Evolutionary conservation across 2,329 filamentous ascomycete genomes (phyloP), one percentile per base, ranked within the genome.

Genomic region (Colletotrichum caudatum): DNA sequence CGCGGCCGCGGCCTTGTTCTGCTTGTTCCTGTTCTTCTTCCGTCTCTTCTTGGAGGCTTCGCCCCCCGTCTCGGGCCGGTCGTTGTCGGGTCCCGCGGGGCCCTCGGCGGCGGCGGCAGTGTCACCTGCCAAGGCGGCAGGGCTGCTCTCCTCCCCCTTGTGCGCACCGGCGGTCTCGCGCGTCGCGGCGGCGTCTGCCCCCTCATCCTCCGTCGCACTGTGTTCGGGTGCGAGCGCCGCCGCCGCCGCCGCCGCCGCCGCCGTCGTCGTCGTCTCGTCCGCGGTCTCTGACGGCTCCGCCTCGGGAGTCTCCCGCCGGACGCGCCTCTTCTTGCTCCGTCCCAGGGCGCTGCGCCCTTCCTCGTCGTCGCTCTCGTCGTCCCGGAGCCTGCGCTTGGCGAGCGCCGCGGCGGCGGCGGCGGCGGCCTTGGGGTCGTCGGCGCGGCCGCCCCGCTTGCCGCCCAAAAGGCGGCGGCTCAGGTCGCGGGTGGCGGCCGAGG

Each of bases 321-420:
- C 48, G 41, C 66, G 74, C 73, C 60, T 69, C 59, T 79, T 78
- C 76, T 83, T 83, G 67, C 78, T 78, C 76, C 79, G 82, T 2
- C 82, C 82, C 3, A 84, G 56, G 58, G 77, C 80, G 64, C 81
- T 81, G 62, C 82, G 75, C 8, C 82, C 82, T 14, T 78, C 76
- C 18, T 78, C 77, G 56, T 78, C 77, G 1, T 83, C 80, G 7
- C 78, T 80, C 74, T 80, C 78, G 33, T 73, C 74, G 35, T 66
- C 65, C 39, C 53, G 66, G 3, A 65, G 48, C 33, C 74, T 66
- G 56, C 68, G 63, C 46, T 74, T 65, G 46, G 41, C 48, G 5
- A 62, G 48, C 68, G 73, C 18, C 56, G 65, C 9, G 14, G 66
- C 72, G 16, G 35, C 61, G 73, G 35, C 61, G 73, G 54, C 74